phyloP scores from a whole-genome alignment of 805 yeast genomes.

The Yarrowia keelungensis region DNA sequence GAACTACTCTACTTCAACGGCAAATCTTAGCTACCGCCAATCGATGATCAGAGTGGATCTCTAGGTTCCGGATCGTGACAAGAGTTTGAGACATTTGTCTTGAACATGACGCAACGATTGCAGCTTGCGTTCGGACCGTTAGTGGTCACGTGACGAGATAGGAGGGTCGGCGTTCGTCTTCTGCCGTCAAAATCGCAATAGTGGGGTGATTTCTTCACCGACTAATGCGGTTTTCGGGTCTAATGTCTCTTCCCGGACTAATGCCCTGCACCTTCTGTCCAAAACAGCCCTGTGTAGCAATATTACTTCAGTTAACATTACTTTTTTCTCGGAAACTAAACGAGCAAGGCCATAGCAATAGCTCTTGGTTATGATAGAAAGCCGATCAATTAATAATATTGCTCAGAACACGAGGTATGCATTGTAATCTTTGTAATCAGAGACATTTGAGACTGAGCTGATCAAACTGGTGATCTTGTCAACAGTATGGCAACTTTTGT shows the following conservation, averaged over 20 bases:
- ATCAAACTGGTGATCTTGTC: no score
- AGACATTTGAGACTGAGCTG: no score
- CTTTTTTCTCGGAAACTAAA: background rate
- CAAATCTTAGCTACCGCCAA: no score
- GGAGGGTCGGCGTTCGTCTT: no score
- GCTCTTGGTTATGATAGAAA: background rate
- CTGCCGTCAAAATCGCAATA: background rate
- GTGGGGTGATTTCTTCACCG: conserved; percentile 1
- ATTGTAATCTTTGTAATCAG: no score
- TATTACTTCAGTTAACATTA: background rate
- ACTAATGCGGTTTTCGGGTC: no score
- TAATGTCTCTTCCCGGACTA: no score
- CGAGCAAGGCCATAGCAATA: background rate
- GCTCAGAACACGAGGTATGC: no score
- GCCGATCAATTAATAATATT: background rate
- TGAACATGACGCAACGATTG: background rate
- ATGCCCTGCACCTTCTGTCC: no score
- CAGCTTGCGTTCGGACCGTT: conserved; percentile 14
- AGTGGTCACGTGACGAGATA: background rate
- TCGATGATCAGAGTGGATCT: background rate
- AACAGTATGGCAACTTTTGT: no score
- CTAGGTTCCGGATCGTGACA: background rate
- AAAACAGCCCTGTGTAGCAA: no score
- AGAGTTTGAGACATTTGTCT: conserved; percentile 15
- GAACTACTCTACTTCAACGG: no score